Evolutionary conservation across 2,329 filamentous ascomycete genomes (phyloP).

Genomic region (Penicillium sp.): DNA sequence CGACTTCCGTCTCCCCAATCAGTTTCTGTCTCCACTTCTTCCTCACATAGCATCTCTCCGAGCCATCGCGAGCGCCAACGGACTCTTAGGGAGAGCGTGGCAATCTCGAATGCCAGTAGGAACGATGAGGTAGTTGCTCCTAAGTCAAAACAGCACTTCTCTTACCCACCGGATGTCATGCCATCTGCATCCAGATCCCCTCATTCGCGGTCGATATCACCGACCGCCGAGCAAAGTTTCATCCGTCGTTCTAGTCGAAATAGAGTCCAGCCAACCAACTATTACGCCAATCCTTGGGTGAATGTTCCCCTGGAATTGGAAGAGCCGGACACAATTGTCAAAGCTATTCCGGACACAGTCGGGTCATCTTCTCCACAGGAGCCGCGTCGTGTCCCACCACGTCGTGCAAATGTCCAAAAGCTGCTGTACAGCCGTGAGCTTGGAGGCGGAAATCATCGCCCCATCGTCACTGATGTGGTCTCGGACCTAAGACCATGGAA

Average conservation of each 20-base stretch:
- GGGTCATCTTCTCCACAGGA: neutral
- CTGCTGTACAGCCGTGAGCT: constrained; percentile 28
- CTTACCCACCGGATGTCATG: too few species aligned
- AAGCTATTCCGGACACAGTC: neutral
- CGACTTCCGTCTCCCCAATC: neutral
- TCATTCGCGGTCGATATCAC: neutral
- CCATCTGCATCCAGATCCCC: neutral
- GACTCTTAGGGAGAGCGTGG: constrained; percentile 3
- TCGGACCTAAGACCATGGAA: constrained; percentile 38
- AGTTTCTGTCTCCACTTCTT: neutral
- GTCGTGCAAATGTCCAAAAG: constrained; percentile 2
- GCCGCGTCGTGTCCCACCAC: neutral
- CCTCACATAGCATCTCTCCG: neutral
- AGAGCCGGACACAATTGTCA: neutral
- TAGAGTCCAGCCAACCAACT: constrained; percentile 25
- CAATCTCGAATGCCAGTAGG: constrained; percentile 5
- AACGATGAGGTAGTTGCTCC: neutral
- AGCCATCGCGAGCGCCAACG: neutral
- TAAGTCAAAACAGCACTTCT: neutral
- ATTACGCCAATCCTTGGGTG: constrained; percentile 19
- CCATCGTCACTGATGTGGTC: constrained; percentile 21
- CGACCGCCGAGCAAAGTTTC: neutral
- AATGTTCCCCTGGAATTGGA: constrained; percentile 12
- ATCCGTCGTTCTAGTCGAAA: constrained; percentile 25
- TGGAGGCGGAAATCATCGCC: constrained; percentile 6